Evolutionary conservation across 257 asterid species (phyloP), one percentile per base, ranked within the genome.

Genomic region (Lithospermum erythrorhizon): DNA sequence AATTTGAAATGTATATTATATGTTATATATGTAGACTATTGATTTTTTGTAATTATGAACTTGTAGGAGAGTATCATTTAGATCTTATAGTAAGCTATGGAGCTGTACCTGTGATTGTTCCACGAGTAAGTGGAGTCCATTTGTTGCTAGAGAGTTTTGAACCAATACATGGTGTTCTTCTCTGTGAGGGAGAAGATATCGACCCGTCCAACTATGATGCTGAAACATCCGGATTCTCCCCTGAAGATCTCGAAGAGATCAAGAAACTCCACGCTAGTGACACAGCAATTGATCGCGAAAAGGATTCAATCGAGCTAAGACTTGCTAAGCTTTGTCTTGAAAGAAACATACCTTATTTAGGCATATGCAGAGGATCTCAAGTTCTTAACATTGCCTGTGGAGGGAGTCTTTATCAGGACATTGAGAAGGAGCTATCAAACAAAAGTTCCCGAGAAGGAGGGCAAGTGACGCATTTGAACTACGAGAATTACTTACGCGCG

Each of bases 301-400:
- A 90, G 70, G 97, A 90, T 65, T 77, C 90, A 0, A 87, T 90
- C 23, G 97, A 90, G 57, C 66, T 90, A 18, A 71, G 82, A 13
- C 83, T 90, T 0, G 97, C 94, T 11, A 90, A 82, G 53, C 86
- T 85, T 41, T 90, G 97, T 71, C 83, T 90, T 10, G 95, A 87
- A 24, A 73, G 97, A 32, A 90, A 85, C 64, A 85, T 90, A 30
- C 97, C 97, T 0, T 90, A 83, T 58, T 61, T 90, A 61, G 97
- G 97, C 24, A 85, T 90, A 41, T 90, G 97, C 72, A 70, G 96
- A 47, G 97, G 97, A 0, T 87, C 96, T 6, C 97, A 90, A 70
- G 79, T 90, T 51, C 82, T 90, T 0, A 90, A 90, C 53, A 96
- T 90, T 17, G 97, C 97, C 1, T 87, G 89, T 65, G 96, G 96